These are phyloP conservation scores for Neopestalotiopsis sp. DNA, from an alignment of 2,329 filamentous ascomycete genomes.

Conservation along the genomic window DNA sequence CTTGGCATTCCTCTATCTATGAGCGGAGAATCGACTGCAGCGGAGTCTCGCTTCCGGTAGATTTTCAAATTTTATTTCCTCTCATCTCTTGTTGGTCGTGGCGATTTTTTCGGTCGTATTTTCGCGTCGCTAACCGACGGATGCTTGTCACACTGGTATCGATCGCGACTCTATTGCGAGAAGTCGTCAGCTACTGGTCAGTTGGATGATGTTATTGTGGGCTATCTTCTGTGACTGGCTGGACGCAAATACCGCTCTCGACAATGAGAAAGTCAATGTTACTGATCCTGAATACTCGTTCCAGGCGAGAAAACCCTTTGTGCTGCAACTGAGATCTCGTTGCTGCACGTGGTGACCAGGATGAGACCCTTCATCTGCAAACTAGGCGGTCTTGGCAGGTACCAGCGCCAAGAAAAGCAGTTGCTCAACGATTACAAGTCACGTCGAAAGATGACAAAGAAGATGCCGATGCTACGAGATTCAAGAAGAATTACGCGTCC, in stretches of 20 bases:
- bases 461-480: not conserved
- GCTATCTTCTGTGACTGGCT: too few relatives aligned
- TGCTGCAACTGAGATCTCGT: not conserved
- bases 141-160: too few relatives aligned
- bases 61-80: too few relatives aligned
- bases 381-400: not conserved
- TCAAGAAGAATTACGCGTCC: not conserved
- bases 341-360: constrained; percentile 2
- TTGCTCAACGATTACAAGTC: not conserved
- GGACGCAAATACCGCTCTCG: not conserved
- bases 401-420: not conserved
- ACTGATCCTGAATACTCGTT: not conserved
- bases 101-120: too few relatives aligned
- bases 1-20: not conserved
- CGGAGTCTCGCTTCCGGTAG: not conserved
- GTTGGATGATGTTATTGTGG: too few relatives aligned
- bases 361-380: not conserved
- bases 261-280: not conserved
- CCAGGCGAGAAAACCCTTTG: not conserved
- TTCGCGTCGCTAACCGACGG: too few relatives aligned
- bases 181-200: too few relatives aligned
- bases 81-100: too few relatives aligned
- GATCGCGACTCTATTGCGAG: too few relatives aligned
- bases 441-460: not conserved
- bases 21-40: not conserved